Conservation (phyloP, 768 basidiomycete species). For the Termitomyces sp. region DNA sequence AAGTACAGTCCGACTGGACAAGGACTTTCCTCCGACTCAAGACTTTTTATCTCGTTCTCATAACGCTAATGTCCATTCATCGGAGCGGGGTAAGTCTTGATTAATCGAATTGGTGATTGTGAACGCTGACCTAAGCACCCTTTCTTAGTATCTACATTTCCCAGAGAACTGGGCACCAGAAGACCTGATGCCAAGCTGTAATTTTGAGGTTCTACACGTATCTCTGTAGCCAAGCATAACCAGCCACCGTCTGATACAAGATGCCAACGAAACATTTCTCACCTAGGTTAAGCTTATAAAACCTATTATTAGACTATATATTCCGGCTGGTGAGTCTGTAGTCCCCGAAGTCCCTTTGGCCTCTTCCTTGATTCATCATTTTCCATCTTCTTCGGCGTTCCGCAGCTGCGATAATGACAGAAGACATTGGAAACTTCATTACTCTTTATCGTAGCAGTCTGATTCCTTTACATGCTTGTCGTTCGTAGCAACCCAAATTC, state of each 20-base stretch:
- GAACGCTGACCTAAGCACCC: background rate
- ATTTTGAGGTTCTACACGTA: background rate
- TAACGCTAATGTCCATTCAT: background rate
- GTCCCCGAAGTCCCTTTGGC: too few relatives aligned
- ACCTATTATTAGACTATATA: too few relatives aligned
- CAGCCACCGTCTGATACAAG: too few relatives aligned
- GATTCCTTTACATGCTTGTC: slow-evolving; percentile 15
- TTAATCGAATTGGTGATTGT: too few relatives aligned
- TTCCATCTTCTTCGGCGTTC: background rate
- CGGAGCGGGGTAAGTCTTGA: background rate
- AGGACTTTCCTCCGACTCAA: background rate
- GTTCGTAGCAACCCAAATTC: slow-evolving; percentile 4
- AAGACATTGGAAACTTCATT: background rate
- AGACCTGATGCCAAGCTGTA: background rate
- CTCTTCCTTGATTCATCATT: background rate
- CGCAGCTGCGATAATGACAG: background rate
- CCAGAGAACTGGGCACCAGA: background rate
- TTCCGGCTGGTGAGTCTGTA: too few relatives aligned
- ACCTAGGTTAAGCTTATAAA: background rate
- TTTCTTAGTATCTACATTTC: background rate
- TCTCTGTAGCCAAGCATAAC: background rate
- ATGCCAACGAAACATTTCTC: background rate
- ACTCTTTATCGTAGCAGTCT: slow-evolving; percentile 10
- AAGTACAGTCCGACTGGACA: background rate
- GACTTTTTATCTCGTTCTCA: background rate